Conservation (phyloP, 1,139 yeast genomes). For the Candida neerlandica region DNA sequence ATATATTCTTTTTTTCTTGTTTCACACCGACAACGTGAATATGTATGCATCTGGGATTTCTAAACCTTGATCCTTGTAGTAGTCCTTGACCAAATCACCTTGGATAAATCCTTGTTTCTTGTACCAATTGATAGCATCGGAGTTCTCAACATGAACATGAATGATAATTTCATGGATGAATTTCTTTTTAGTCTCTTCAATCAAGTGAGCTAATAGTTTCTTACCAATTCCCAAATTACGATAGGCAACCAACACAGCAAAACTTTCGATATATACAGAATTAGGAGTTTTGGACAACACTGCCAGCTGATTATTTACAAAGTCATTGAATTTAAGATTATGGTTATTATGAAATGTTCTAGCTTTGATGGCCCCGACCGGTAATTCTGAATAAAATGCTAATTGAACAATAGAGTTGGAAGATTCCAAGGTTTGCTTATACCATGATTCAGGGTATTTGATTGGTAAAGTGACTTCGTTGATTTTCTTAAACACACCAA, state of each 20-base stretch:
- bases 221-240: conserved; percentile 64
- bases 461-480: conserved; percentile 47
- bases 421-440: conserved; percentile 37
- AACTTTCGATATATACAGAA: conserved; percentile 63
- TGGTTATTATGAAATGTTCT: conserved; percentile 39
- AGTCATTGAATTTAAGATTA: conserved; percentile 26
- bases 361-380: conserved; percentile 72
- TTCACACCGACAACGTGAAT: conserved; percentile 31
- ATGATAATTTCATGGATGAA: conserved; percentile 60
- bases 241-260: conserved; percentile 68
- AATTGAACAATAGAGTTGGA: conserved; percentile 36
- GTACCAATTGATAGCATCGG: conserved; percentile 57
- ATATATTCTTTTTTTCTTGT: conserved; percentile 6
- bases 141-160: conserved; percentile 58
- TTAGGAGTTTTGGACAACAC: conserved; percentile 40
- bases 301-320: conserved; percentile 23
- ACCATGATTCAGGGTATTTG: conserved; percentile 47
- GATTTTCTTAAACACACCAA: conserved; percentile 55
- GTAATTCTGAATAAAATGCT: conserved; percentile 64
- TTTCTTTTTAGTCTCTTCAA: conserved; percentile 52
- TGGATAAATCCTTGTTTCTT: conserved; percentile 52
- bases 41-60: conserved; percentile 49
- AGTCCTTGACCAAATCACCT: conserved; percentile 45
- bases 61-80: conserved; percentile 53
- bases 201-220: conserved; percentile 54